phyloP scores from a whole-genome alignment of 1,284 basidiomycete genomes.

The Cryptococcus neoformans region DNA sequence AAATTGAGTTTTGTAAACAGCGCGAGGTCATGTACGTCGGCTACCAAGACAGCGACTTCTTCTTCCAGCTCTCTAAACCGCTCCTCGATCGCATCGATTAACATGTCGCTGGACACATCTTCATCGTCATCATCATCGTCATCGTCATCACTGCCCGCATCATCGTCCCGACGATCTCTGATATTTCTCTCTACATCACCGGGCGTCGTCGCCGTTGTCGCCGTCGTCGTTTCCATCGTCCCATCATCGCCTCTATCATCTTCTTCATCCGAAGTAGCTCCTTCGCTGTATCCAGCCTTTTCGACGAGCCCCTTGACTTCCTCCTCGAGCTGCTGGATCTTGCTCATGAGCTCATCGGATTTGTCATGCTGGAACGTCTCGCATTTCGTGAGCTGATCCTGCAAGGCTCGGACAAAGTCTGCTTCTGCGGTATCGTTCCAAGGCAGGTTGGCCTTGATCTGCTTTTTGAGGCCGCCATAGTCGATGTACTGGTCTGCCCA shows the following conservation, averaged over 20 bases:
- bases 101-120: conserved; percentile 53
- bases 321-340: conserved; percentile 76
- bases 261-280: conserved; percentile 52
- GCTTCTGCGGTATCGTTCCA: conserved; percentile 80
- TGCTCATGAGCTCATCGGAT: conserved; percentile 75
- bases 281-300: conserved; percentile 27
- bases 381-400: conserved; percentile 90
- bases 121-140: conserved; percentile 56
- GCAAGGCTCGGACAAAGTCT: conserved; percentile 73
- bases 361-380: conserved; percentile 93
- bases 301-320: conserved; percentile 71
- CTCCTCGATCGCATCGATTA: conserved; percentile 76
- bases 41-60: conserved; percentile 91
- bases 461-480: conserved; percentile 83
- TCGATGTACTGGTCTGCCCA: conserved; percentile 88
- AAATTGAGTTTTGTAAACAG: conserved; percentile 94
- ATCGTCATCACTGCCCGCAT: conserved; percentile 58
- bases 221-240: neutral
- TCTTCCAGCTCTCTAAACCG: conserved; percentile 88
- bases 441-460: conserved; percentile 62
- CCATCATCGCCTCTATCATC: conserved; percentile 48
- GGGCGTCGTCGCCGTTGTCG: conserved; percentile 7
- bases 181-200: conserved; percentile 37
- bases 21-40: conserved; percentile 97
- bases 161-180: conserved; percentile 55